phyloP scores from a whole-genome alignment of 768 basidiomycete genomes.

The Stropharia rugosoannulata region DNA sequence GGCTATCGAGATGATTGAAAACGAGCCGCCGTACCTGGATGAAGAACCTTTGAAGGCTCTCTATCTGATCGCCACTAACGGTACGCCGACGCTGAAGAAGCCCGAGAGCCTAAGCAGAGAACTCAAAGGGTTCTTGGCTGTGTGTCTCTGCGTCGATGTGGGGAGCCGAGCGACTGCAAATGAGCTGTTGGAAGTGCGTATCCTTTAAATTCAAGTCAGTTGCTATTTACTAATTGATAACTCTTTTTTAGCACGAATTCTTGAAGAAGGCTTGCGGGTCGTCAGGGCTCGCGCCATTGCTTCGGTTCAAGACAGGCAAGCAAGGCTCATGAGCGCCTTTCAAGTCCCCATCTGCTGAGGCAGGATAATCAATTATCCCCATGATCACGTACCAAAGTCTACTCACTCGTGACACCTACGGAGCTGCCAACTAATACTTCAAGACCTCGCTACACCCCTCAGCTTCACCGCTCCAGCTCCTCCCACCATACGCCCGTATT shows the following conservation, averaged over 20 bases:
- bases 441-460: background rate
- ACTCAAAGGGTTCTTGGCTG: slow-evolving; percentile 93
- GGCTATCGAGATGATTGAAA: slow-evolving; percentile 99
- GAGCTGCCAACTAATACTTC: background rate
- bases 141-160: slow-evolving; percentile 98
- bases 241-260: slow-evolving; percentile 81
- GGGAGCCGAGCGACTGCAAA: slow-evolving; percentile 87
- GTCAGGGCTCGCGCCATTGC: slow-evolving; percentile 79
- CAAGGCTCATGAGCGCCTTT: slow-evolving; percentile 37
- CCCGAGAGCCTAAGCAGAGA: slow-evolving; percentile 90
- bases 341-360: background rate
- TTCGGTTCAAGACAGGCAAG: slow-evolving; percentile 76
- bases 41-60: slow-evolving; percentile 94
- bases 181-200: slow-evolving; percentile 78
- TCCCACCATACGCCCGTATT: background rate
- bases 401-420: background rate
- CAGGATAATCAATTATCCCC: background rate
- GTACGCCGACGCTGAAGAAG: slow-evolving; percentile 96
- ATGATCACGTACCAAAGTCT: background rate
- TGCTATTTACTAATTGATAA: slow-evolving; percentile 8
- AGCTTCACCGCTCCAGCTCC: background rate
- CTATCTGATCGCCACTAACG: slow-evolving; percentile 96
- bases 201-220: background rate
- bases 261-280: slow-evolving; percentile 84
- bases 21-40: slow-evolving; percentile 93